Evolutionary conservation across 1,284 basidiomycete genomes (phyloP).

Genomic region (Marasmius fiardii): DNA sequence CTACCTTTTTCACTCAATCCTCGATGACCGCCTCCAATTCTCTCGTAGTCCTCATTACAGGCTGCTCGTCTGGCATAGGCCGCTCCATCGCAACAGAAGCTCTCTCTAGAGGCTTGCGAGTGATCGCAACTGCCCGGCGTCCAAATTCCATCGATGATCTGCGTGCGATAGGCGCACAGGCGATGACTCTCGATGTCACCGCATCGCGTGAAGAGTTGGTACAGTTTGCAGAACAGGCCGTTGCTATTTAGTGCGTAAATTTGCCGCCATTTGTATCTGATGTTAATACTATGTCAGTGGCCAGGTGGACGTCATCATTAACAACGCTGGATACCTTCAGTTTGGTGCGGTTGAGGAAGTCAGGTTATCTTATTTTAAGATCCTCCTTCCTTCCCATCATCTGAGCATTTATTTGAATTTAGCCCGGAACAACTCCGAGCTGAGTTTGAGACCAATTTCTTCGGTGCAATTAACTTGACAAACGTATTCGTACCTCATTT

Average conservation of each 20-base stretch:
- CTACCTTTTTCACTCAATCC: too few species aligned
- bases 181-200: constrained; percentile 7
- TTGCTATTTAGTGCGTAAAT: constrained; percentile 13
- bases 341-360: constrained; percentile 16
- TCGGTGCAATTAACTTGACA: constrained; percentile 19
- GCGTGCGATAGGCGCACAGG: constrained; percentile 3
- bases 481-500: constrained; percentile 19
- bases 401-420: neutral
- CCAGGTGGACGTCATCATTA: constrained; percentile 17
- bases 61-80: constrained; percentile 19
- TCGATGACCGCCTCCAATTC: neutral
- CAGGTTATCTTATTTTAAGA: neutral
- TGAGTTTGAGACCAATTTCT: constrained; percentile 19
- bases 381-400: neutral
- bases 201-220: constrained; percentile 5
- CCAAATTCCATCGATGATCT: constrained; percentile 7
- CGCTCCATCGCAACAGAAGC: constrained; percentile 11
- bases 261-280: neutral
- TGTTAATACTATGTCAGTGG: too few species aligned
- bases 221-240: constrained; percentile 13
- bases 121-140: constrained; percentile 12
- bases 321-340: constrained; percentile 19
- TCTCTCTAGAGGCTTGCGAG: constrained; percentile 5
- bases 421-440: constrained; percentile 2
- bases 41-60: constrained; percentile 18